Base-by-base conservation (phyloP, 2,329 filamentous ascomycete genomes). In the Aspergillus piperis region DNA sequence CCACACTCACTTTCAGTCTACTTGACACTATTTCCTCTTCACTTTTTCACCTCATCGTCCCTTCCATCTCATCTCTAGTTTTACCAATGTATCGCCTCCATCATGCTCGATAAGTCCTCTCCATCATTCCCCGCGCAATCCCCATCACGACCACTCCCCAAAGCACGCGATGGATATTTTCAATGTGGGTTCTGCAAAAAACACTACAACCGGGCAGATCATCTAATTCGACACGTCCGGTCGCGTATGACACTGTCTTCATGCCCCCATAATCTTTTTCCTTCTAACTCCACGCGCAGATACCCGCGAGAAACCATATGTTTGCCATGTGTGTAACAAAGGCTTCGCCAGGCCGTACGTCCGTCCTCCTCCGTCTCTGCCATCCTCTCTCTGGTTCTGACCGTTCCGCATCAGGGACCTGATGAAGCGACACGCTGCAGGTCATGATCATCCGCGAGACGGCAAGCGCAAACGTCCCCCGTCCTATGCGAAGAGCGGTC, bases 101-200 rank as follows among this genome's bases (percentile, higher is more conserved):
- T 23, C 56, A 68, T 68, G 66, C 55, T 60, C 47, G 47, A 58
- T 47, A 58, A 63, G 13, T 52, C 59, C 30, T 54, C 61, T 44
- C 49, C 57, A 11, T 51, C 54, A 11, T 27, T 47, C 7, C 61
- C 57, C 2, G 48, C 57, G n/a, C 59, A 58, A 30, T 62, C 60
- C 13, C 61, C 61, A 15, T 47, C 48, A 30, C 38, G 58, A 5
- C 57, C 62, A 17, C 21, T 54, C 11, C 19, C 55, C 15, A 64
- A 68, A 44, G 65, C 63, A 19, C 66, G 64, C 6, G 64, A 64
- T 25, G 70, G 66, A 5, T 71, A 71, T 49, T 83, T 82, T 66
- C 80, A 81, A 66, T 84, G 82, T 65, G 80, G 80, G 61, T 80
- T 80, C 55, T 85, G 83, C 69, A 77, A 78, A 61, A 82, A 80